Conservation (phyloP, 441 rosid species). For the Syzygium syzygioides region DNA sequence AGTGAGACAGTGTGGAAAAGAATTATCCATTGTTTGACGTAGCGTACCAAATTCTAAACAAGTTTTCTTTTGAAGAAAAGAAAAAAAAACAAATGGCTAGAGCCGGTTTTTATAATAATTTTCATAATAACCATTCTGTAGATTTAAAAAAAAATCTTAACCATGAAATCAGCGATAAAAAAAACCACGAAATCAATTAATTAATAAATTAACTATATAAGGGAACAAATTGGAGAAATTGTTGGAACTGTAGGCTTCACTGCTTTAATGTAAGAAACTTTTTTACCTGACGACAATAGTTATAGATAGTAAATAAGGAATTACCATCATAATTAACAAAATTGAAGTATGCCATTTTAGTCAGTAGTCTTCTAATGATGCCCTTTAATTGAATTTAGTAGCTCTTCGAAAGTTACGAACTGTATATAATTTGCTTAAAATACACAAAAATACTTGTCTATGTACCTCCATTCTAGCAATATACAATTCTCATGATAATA, state of each 20-base stretch:
- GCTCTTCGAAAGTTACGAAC: background rate
- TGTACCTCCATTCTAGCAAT: background rate
- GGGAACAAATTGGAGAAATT: background rate
- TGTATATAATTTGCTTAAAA: background rate
- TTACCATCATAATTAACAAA: background rate
- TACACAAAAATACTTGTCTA: background rate
- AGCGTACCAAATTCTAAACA: background rate
- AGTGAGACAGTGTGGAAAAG: background rate
- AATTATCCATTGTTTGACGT: background rate
- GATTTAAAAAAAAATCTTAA: background rate
- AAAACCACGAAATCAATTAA: background rate
- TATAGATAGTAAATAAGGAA: background rate
- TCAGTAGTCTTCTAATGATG: background rate
- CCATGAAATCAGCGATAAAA: background rate
- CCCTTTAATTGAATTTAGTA: background rate
- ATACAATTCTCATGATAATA: background rate
- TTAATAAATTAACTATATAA: background rate
- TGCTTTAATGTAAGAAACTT: background rate
- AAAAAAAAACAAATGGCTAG: background rate
- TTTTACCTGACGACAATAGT: background rate
- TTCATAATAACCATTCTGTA: background rate
- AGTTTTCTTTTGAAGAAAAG: background rate
- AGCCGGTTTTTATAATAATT: no score
- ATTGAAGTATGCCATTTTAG: background rate
- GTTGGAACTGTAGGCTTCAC: background rate